Conservation (phyloP, 129 eudicot genomes). For the Apium graveolens region DNA sequence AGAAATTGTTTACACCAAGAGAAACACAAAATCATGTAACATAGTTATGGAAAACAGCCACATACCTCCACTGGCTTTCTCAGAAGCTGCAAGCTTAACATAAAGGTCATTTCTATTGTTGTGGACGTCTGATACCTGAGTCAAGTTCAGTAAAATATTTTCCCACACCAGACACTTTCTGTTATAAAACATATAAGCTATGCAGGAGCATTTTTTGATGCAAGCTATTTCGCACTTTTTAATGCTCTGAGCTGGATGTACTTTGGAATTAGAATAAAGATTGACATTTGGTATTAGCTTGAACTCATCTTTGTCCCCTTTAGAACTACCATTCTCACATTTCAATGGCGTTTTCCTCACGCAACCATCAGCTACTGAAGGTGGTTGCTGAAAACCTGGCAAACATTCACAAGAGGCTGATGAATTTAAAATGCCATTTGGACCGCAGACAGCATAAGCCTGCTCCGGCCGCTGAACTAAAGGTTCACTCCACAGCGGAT, state of each 20-base stretch:
- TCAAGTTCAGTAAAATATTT: constrained; percentile 4
- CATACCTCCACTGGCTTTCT: constrained; percentile 7
- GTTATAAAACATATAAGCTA: constrained; percentile 16
- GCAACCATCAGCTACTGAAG: constrained; percentile 18
- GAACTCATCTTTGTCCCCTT: constrained; percentile 8
- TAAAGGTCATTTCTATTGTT: constrained; percentile 2
- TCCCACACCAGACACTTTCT: constrained; percentile 18
- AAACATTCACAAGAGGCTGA: constrained; percentile 15
- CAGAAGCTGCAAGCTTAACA: constrained; percentile 22
- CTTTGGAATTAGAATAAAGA: constrained; percentile 6
- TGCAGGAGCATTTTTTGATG: constrained; percentile 19
- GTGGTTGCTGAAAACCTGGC: constrained; percentile 17
- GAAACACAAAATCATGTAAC: background rate
- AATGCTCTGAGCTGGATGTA: background rate
- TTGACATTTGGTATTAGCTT: background rate
- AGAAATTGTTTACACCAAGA: background rate
- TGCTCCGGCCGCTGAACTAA: constrained; percentile 4
- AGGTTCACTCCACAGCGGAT: background rate
- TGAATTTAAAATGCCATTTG: constrained; percentile 13
- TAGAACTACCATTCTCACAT: constrained; percentile 11
- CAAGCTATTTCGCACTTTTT: constrained; percentile 19
- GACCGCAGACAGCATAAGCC: constrained; percentile 26
- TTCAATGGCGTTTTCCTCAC: constrained; percentile 15
- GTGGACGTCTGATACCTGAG: background rate
- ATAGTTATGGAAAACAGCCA: too few relatives aligned